phyloP scores from a whole-genome alignment of 2,329 filamentous ascomycete species.

The Aspergillus ruber region DNA sequence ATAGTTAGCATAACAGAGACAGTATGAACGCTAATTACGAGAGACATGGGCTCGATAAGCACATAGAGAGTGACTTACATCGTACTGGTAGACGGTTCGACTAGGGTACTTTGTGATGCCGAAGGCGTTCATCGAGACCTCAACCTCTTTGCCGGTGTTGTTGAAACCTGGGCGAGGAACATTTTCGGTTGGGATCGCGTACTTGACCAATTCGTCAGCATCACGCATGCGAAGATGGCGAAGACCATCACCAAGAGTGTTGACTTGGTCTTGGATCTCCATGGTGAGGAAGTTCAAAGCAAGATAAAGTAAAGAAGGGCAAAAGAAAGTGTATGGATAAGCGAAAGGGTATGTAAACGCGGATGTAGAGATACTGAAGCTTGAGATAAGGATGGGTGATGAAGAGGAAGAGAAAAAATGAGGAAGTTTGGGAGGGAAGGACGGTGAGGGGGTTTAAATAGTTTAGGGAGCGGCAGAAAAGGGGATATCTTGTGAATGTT shows the following conservation, averaged over 20 bases:
- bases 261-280: conserved; percentile 16
- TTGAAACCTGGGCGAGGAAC: conserved; percentile 52
- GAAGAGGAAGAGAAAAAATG: conserved; percentile 1
- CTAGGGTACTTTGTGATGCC: conserved; percentile 56
- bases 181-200: conserved; percentile 25
- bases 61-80: conserved; percentile 52
- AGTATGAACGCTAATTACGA: not conserved
- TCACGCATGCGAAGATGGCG: conserved; percentile 18
- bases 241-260: conserved; percentile 15
- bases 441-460: conserved; percentile 8
- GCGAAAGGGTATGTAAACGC: not conserved
- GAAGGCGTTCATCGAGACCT: conserved; percentile 66
- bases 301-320: not conserved
- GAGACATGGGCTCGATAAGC: no score
- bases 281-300: conserved; percentile 8
- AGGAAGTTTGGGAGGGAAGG: not conserved
- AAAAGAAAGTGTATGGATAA: not conserved
- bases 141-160: conserved; percentile 49
- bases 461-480: not conserved
- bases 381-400: not conserved
- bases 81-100: conserved; percentile 70
- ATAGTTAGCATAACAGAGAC: conserved; percentile 7
- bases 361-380: not conserved
- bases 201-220: conserved; percentile 26
- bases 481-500: conserved; percentile 8